Conservation (phyloP, 2,329 filamentous ascomycete species). For the Aspergillus ochraceus region DNA sequence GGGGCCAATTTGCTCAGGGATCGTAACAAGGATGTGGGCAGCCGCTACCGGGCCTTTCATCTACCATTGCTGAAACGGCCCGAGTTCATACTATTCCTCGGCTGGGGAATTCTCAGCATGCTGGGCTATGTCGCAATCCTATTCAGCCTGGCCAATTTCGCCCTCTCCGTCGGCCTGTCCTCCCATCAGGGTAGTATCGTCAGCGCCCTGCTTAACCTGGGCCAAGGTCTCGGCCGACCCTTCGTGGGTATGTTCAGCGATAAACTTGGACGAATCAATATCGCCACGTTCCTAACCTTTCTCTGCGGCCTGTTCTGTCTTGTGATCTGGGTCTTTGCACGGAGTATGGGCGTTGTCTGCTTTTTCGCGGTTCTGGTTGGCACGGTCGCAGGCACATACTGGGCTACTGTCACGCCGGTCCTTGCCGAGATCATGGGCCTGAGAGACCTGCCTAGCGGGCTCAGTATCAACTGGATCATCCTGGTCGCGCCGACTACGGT, state of each 20-base stretch:
- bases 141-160: constrained; percentile 65
- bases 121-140: constrained; percentile 65
- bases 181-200: constrained; percentile 61
- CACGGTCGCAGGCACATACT: constrained; percentile 61
- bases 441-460: constrained; percentile 54
- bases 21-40: constrained; percentile 57
- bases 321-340: constrained; percentile 62
- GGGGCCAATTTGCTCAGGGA: constrained; percentile 57
- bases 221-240: constrained; percentile 58
- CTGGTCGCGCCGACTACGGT: constrained; percentile 54
- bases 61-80: constrained; percentile 52
- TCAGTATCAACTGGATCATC: constrained; percentile 61
- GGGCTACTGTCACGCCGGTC: constrained; percentile 59
- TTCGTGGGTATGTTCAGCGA: constrained; percentile 65
- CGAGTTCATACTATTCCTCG: constrained; percentile 59
- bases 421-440: constrained; percentile 63
- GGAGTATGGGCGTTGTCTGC: constrained; percentile 57
- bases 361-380: constrained; percentile 62
- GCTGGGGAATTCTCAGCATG: constrained; percentile 62
- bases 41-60: constrained; percentile 55
- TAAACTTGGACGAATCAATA: constrained; percentile 61
- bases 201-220: constrained; percentile 64
- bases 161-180: constrained; percentile 58
- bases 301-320: constrained; percentile 59
- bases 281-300: constrained; percentile 57